Conservation (phyloP, 2,329 filamentous ascomycete species). For the Exophiala sp. region DNA sequence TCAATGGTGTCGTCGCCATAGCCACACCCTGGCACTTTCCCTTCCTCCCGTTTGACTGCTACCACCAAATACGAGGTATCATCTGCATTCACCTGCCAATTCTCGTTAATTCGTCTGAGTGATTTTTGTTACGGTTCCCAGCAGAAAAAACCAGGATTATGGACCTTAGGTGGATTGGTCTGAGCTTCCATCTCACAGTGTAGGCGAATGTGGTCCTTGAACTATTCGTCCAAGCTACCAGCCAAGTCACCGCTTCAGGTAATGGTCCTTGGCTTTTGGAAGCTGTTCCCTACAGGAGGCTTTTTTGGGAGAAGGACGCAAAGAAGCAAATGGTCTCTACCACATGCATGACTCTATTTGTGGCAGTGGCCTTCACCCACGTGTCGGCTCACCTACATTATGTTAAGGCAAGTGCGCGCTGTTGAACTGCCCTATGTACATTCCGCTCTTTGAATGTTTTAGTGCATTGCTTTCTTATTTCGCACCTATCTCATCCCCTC, state of each 20-base stretch:
- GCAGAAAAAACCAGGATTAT: too few relatives aligned
- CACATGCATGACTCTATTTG: neutral
- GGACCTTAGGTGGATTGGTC: too few relatives aligned
- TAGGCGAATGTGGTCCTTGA: too few relatives aligned
- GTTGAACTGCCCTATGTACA: neutral
- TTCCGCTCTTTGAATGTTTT: neutral
- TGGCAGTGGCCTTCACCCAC: neutral
- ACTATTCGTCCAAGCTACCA: too few relatives aligned
- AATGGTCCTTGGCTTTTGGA: too few relatives aligned
- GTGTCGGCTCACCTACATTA: neutral
- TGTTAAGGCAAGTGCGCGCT: neutral
- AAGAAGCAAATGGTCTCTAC: too few relatives aligned
- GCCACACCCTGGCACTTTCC: neutral
- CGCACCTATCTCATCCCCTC: neutral
- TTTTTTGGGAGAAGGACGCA: too few relatives aligned
- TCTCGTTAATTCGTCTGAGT: neutral
- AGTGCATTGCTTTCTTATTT: neutral
- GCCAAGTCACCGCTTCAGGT: too few relatives aligned
- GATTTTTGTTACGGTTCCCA: neutral
- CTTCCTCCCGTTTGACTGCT: neutral
- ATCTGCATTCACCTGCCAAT: neutral
- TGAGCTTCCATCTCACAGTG: too few relatives aligned
- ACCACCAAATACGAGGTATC: neutral
- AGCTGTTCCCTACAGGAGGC: too few relatives aligned
- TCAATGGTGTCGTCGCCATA: slow-evolving; percentile 1